Percentiles rank a stretch among this genome's conserved stretches.
phyloP scores from a whole-genome alignment of 1,284 basidiomycete genomes.

The Leccinum subfulvum region DNA sequence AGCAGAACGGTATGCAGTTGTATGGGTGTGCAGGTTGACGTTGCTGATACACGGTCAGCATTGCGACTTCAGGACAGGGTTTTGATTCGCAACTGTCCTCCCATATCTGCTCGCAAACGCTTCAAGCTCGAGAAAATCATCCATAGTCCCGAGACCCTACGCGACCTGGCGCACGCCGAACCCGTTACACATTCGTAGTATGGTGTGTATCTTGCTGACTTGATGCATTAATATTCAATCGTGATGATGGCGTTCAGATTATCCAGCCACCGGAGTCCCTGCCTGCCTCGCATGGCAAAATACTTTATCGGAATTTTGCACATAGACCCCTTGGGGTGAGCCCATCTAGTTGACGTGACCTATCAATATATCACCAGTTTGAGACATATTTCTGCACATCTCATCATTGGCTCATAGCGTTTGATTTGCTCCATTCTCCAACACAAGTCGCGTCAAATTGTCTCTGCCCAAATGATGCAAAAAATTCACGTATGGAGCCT shows the following conservation, averaged over 20 bases:
- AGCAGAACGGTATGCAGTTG: conserved; percentile 53
- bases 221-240: conserved; percentile 1
- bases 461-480: conserved; percentile 37
- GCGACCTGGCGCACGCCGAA: conserved; percentile 37
- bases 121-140: conserved; percentile 68
- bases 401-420: background rate
- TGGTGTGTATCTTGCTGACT: conserved; percentile 1
- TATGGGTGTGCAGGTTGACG: background rate
- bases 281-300: background rate
- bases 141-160: conserved; percentile 63
- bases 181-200: conserved; percentile 8
- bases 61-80: conserved; percentile 68
- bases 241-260: background rate
- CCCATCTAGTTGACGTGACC: conserved; percentile 10
- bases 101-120: conserved; percentile 71
- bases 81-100: conserved; percentile 75
- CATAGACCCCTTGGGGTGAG: conserved; percentile 13
- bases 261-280: background rate
- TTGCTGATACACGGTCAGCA: conserved; percentile 40
- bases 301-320: background rate
- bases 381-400: conserved; percentile 9
- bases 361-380: conserved; percentile 14
- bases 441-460: background rate
- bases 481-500: conserved; percentile 26
- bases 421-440: background rate